Evolutionary conservation across 2,329 filamentous ascomycete genomes (phyloP).

Genomic region (Fusarium continuum): DNA sequence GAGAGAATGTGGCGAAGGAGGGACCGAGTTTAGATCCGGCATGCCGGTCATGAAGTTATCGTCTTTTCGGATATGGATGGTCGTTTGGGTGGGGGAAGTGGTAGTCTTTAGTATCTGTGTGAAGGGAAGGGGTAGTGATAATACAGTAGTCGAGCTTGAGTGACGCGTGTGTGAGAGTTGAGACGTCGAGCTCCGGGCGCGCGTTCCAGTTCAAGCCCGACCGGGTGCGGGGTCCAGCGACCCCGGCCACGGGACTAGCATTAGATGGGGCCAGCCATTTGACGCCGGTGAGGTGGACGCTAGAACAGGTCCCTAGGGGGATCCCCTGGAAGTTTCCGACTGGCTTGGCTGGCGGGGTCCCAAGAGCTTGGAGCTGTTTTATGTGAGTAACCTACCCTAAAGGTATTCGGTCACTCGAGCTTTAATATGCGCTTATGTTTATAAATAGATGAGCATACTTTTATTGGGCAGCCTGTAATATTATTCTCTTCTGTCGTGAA

Average conservation of each 20-base stretch:
- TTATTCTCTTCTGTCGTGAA: no score
- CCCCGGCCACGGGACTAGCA: slow-evolving; percentile 35
- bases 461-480: no score
- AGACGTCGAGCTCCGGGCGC: slow-evolving; percentile 15
- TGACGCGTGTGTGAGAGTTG: slow-evolving; percentile 24
- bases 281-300: slow-evolving; percentile 30
- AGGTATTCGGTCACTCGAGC: neutral
- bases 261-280: no score
- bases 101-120: no score
- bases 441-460: no score
- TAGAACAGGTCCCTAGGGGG: slow-evolving; percentile 28
- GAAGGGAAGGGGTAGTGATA: neutral
- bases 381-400: neutral
- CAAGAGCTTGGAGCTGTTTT: neutral
- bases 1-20: slow-evolving; percentile 58
- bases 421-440: no score
- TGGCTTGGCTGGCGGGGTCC: slow-evolving; percentile 7
- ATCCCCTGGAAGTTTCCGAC: slow-evolving; percentile 11
- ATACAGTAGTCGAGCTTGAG: no score
- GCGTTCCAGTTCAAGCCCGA: slow-evolving; percentile 13
- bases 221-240: slow-evolving; percentile 35
- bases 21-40: slow-evolving; percentile 67
- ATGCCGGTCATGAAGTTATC: slow-evolving; percentile 46
- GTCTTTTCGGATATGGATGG: neutral
- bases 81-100: no score